These are phyloP conservation scores for Senna siamea DNA, from an alignment of 306 rosid genomes.

Conservation along the genomic window DNA sequence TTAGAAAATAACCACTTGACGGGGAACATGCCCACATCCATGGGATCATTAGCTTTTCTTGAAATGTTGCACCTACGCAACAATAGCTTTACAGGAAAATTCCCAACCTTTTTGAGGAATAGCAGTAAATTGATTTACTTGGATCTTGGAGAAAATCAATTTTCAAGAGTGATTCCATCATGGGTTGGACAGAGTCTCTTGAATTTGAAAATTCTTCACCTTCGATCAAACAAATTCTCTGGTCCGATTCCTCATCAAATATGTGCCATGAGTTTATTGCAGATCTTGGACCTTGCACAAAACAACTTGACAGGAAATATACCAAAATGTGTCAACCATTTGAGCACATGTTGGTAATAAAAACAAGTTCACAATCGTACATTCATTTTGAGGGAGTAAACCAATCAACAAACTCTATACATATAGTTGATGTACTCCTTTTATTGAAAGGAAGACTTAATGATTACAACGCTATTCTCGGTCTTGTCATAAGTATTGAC, in stretches of 20 bases:
- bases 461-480: conserved; percentile 23
- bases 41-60: background rate
- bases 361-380: background rate
- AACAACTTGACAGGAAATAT: conserved; percentile 29
- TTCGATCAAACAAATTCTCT: conserved; percentile 26
- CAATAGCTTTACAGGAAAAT: background rate
- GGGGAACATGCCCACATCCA: background rate
- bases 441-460: conserved; percentile 33
- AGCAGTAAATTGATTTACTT: background rate
- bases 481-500: conserved; percentile 34
- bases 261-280: conserved; percentile 31
- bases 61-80: background rate
- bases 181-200: conserved; percentile 26
- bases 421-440: background rate
- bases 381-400: background rate
- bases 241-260: conserved; percentile 36
- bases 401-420: background rate
- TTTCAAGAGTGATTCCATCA: conserved; percentile 3
- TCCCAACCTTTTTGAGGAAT: background rate
- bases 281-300: conserved; percentile 33
- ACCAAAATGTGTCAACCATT: conserved; percentile 36
- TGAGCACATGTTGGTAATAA: conserved; percentile 23
- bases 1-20: background rate
- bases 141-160: background rate
- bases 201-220: conserved; percentile 34